Conservation (phyloP, 495 filamentous ascomycete genomes). For the Penicillium manginii region DNA sequence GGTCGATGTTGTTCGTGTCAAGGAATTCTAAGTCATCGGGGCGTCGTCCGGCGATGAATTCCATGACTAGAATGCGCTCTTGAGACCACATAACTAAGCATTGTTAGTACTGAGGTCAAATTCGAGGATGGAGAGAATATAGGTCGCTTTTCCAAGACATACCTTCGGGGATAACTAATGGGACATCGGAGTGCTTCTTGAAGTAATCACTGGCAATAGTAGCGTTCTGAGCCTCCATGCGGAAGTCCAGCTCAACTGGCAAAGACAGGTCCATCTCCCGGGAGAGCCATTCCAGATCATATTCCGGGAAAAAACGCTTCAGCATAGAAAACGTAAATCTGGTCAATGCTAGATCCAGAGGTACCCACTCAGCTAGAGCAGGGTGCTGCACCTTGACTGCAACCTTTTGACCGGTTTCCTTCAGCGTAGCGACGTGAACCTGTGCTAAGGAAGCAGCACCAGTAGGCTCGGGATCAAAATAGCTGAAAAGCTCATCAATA, state of each 20-base stretch:
- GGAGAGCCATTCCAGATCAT: slow-evolving; percentile 94
- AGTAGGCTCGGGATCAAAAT: slow-evolving; percentile 78
- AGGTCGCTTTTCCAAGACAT: neutral
- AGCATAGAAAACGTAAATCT: slow-evolving; percentile 86
- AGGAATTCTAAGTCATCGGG: slow-evolving; percentile 88
- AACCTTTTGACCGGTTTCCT: slow-evolving; percentile 84
- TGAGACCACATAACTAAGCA: slow-evolving; percentile 79
- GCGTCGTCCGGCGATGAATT: slow-evolving; percentile 83
- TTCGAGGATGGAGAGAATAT: neutral
- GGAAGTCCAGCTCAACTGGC: slow-evolving; percentile 90
- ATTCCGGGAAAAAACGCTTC: slow-evolving; percentile 94
- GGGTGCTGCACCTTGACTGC: slow-evolving; percentile 99
- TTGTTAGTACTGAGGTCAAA: slow-evolving; percentile 19
- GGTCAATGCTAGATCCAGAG: slow-evolving; percentile 85
- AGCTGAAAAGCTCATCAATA: slow-evolving; percentile 81
- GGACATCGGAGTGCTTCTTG: slow-evolving; percentile 63
- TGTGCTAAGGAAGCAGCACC: slow-evolving; percentile 95
- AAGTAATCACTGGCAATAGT: slow-evolving; percentile 79
- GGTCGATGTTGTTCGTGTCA: slow-evolving; percentile 83
- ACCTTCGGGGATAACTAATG: slow-evolving; percentile 83
- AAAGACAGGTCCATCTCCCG: slow-evolving; percentile 90
- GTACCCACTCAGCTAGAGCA: slow-evolving; percentile 85
- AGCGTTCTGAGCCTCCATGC: slow-evolving; percentile 86
- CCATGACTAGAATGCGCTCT: slow-evolving; percentile 92
- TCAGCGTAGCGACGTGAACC: slow-evolving; percentile 88